phyloP scores from a whole-genome alignment of 2,329 filamentous ascomycete species.

The Penicillium sp. region DNA sequence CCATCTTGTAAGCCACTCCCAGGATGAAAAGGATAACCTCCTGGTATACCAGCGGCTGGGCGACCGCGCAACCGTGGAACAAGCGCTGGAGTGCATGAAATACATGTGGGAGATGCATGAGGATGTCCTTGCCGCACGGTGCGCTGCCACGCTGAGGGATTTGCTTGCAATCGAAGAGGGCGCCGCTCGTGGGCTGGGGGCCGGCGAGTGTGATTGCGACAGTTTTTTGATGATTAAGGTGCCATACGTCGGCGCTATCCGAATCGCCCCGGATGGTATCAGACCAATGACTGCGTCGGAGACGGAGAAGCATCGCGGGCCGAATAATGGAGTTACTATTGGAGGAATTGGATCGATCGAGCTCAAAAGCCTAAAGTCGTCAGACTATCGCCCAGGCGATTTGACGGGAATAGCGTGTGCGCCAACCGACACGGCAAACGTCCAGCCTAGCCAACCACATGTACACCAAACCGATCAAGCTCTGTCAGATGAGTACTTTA shows the following conservation, averaged over 20 bases:
- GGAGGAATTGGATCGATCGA: neutral
- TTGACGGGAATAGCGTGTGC: neutral
- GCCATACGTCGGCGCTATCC: neutral
- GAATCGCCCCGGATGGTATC: neutral
- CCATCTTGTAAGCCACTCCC: conserved; percentile 30
- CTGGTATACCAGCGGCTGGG: conserved; percentile 45
- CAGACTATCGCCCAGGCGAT: neutral
- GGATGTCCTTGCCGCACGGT: conserved; percentile 39
- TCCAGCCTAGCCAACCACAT: neutral
- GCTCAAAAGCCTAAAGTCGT: neutral
- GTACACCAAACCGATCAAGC: neutral
- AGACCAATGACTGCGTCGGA: neutral
- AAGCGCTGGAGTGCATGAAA: conserved; percentile 44
- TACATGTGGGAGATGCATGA: conserved; percentile 29
- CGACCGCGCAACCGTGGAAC: conserved; percentile 49
- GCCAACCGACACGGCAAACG: too few relatives aligned
- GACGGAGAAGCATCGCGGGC: neutral
- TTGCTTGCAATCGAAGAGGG: conserved; percentile 26
- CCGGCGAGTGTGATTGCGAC: neutral
- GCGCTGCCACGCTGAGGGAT: conserved; percentile 22
- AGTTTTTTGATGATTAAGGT: neutral
- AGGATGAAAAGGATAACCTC: conserved; percentile 11
- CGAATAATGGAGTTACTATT: neutral
- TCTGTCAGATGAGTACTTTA: neutral
- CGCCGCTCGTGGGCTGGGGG: neutral